Evolutionary conservation across 345 rosid genomes (phyloP).

Genomic region (Melastoma malabathricum): DNA sequence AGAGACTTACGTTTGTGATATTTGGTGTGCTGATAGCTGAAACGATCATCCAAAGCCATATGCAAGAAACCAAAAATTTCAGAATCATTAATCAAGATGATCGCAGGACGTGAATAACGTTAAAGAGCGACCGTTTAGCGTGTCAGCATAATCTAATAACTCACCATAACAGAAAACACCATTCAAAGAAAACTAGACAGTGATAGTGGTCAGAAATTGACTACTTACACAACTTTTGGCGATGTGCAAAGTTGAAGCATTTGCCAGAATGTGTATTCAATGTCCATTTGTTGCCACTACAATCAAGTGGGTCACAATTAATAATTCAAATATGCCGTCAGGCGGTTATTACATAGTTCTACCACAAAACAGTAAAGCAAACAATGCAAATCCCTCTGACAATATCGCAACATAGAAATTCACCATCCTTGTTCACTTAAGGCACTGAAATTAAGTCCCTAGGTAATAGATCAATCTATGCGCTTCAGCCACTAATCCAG

Average conservation of each 20-base stretch:
- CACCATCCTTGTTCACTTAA: too few species aligned
- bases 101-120: too few species aligned
- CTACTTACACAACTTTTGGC: conserved; percentile 92
- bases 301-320: conserved; percentile 13
- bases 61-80: conserved; percentile 32
- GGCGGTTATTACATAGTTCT: background rate
- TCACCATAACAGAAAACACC: background rate
- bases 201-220: background rate
- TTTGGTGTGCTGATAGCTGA: conserved; percentile 99
- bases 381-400: too few species aligned
- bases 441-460: too few species aligned
- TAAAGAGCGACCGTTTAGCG: too few species aligned
- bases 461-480: too few species aligned
- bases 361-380: too few species aligned
- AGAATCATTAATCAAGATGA: conserved; percentile 6
- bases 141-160: background rate
- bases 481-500: too few species aligned
- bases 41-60: conserved; percentile 21
- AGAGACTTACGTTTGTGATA: conserved; percentile 91
- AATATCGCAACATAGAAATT: too few species aligned
- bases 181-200: background rate
- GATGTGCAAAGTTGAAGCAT: conserved; percentile 97
- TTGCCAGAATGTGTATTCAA: conserved; percentile 99
- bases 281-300: conserved; percentile 99
- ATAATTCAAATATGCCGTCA: background rate